phyloP scores from a whole-genome alignment of 345 rosid genomes.

The Lepidium aucheri region DNA sequence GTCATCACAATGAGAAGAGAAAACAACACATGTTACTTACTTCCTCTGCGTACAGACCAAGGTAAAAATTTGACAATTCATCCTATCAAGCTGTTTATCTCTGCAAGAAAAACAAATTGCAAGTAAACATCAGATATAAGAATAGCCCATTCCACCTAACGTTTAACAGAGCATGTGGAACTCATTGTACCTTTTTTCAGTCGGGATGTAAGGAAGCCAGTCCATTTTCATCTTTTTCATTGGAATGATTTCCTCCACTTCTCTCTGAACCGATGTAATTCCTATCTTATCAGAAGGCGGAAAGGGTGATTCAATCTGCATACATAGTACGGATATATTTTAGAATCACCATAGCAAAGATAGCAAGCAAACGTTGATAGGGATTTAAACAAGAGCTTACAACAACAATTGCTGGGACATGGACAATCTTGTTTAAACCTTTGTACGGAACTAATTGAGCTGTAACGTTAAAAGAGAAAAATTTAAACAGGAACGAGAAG shows the following conservation, averaged over 20 bases:
- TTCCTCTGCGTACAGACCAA: conserved; percentile 84
- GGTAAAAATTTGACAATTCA: conserved; percentile 63
- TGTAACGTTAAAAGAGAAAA: conserved; percentile 31
- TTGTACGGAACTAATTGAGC: conserved; percentile 78
- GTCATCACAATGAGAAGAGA: background rate
- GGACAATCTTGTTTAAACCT: conserved; percentile 40
- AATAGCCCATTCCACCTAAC: conserved; percentile 1
- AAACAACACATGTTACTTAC: conserved; percentile 27
- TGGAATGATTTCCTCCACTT: conserved; percentile 89
- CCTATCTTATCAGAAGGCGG: conserved; percentile 99
- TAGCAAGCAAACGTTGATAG: background rate
- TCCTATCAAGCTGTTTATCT: conserved; percentile 69
- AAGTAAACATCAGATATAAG: background rate
- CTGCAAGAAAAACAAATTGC: conserved; percentile 37
- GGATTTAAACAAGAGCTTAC: conserved; percentile 43
- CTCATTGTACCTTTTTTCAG: conserved; percentile 58
- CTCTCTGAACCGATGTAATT: conserved; percentile 94
- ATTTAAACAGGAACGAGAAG: background rate
- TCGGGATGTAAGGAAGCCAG: conserved; percentile 92
- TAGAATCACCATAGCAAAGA: background rate
- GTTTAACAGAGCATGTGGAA: background rate
- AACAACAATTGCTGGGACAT: conserved; percentile 77
- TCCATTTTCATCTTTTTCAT: conserved; percentile 99
- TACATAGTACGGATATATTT: background rate
- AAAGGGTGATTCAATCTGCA: conserved; percentile 77